Base-by-base conservation (phyloP, 2,329 filamentous ascomycete genomes). In the Furcasterigmium sp. region DNA sequence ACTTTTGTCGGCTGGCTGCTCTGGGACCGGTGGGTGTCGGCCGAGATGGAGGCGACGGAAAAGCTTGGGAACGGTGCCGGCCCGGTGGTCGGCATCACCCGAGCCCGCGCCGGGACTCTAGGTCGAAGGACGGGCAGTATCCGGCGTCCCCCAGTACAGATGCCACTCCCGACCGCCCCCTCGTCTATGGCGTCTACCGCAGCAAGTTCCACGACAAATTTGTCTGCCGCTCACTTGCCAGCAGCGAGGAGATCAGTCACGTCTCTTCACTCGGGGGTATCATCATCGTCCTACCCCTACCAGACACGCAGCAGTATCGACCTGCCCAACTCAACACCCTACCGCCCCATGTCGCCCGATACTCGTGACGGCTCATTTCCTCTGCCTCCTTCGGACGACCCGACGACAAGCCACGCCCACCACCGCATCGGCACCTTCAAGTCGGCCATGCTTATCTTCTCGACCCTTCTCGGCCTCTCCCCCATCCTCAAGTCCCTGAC, bases 401-500 rank as follows among this genome's bases (percentile, higher is more conserved):
- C 52, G 54, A 26, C 29, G n/a, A 37, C 52, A 19, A 62, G 63
- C 39, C 70, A 70, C 37, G 66, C 65, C 11, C 70, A 73, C 52
- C 68, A 76, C 42, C 73, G 78, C 17, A 57, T 96, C 5, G 82
- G 85, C 26, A 96, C 93, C 1, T 82, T 91, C 53, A 97, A 97
- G 65, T 96, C 91, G 0, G 91, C 91, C 0, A 73, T 94, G 29
- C 76, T 97, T 39, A 97, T 97, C 56, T 96, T 94, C 67, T 94
- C 86, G 53, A 91, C 90, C 4, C 75, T 98, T 13, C 80, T 97
- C 4, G 93, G 91, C 10, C 76, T 98, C 4, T 95, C 88, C 34
- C 93, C 93, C 0, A 97, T 98, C 51, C 80, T 98, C 48, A 96
- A 96, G 63, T 96, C 91, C 2, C 78, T 98, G n/a, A 98, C 93